Evolutionary conservation across 2,329 filamentous ascomycete genomes (phyloP), one percentile per base, ranked within the genome.

Genomic region (Sclerotinia subarctica): DNA sequence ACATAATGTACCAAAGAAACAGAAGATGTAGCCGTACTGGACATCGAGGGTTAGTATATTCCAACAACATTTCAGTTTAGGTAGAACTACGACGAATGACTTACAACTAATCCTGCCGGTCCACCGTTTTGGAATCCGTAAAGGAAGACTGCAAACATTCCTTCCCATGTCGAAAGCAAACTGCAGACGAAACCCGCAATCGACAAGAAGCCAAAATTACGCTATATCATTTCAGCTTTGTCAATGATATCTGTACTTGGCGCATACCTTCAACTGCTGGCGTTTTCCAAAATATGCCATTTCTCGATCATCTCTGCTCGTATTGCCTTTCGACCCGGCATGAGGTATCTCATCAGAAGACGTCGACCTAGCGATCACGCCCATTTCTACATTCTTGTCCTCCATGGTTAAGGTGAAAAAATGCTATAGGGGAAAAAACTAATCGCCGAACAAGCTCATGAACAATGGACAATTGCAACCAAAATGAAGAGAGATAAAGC

Each of bases 131-230:
- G 59, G 62, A 73, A 72, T 8, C 68, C 70, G 56, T 65, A 69
- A 8, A 71, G 49, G 59, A 72, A 73, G 46, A 69, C 69, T 47
- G 67, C 38, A 32, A 71, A 64, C 51, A 69, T 74, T 58, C 78
- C 76, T 71, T 81, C 80, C 80, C 80, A 82, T 7, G 80, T 81
- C 21, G 78, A 77, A 73, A 80, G 78, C 35, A 80, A 72, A 32
- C 80, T 79, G 57, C 78, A 78, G 1, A 78, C 77, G 68, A 82
- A 82, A 11, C 79, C 79, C 32, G 81, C 74, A 29, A 79, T 81
- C 11, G 77, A 78, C 64, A 79, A 71, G 67, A 79, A 79, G 8
- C 78, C 75, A 70, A 81, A 82, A 69, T 78, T 79, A 59, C 79
- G 72, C 74, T 79, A 52, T 1, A 26, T 7, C 15, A 57, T 64